Evolutionary conservation across 345 rosid genomes (phyloP).

Genomic region (Hibiscus syriacus): DNA sequence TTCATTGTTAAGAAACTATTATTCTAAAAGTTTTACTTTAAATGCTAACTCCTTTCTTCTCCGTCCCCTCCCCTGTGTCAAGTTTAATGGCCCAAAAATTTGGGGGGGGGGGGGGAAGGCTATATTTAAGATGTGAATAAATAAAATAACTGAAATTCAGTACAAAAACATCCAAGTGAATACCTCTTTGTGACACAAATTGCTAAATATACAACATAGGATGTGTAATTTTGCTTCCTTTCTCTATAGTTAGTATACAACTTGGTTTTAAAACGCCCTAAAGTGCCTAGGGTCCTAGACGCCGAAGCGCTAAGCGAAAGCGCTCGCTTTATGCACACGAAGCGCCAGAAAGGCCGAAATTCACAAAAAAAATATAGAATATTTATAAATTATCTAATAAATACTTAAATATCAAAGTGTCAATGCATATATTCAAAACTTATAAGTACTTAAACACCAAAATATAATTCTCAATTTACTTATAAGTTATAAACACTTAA

Average conservation of each 20-base stretch:
- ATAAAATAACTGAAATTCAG: neutral
- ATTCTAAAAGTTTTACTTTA: neutral
- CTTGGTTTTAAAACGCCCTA: too few species aligned
- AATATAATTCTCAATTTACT: too few species aligned
- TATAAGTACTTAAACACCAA: too few species aligned
- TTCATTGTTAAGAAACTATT: neutral
- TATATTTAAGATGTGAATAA: too few species aligned
- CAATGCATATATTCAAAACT: too few species aligned
- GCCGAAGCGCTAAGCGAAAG: too few species aligned
- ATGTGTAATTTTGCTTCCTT: neutral
- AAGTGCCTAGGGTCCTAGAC: slow-evolving; percentile 21
- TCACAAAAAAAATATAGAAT: too few species aligned
- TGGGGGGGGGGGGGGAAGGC: neutral
- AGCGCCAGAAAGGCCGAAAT: too few species aligned
- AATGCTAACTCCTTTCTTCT: neutral
- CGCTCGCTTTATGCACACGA: too few species aligned
- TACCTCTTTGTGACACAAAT: neutral
- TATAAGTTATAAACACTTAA: too few species aligned
- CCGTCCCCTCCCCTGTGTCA: neutral
- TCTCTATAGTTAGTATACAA: neutral
- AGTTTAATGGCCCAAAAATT: neutral
- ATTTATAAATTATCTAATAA: too few species aligned
- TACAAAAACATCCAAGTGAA: neutral
- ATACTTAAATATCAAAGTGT: too few species aligned
- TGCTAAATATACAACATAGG: neutral